Evolutionary conservation across 441 rosid genomes (phyloP), one percentile per base, ranked within the genome.

Genomic region (Aquilaria agallochum): DNA sequence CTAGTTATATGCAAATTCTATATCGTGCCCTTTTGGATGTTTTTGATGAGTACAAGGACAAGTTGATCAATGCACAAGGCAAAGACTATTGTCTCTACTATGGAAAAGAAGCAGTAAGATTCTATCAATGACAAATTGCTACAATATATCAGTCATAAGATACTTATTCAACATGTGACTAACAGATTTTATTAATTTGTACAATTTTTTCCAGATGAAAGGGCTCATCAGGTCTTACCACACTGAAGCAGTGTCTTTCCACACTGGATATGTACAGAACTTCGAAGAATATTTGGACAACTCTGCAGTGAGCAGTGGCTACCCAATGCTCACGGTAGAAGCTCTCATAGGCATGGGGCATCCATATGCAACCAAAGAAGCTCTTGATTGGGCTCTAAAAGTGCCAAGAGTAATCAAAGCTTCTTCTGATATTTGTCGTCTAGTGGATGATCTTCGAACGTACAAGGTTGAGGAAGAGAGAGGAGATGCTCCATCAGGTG

Each of bases 391-490:
- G 81, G 56, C 68, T 4, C 33, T 30, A 20, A 62, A 31, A 5
- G 40, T 50, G 3, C 80, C 83, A 13, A 64, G 30, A 11, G 45
- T 75, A 5, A 4, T 58, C 1, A 12, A 8, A 12, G 62, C 73
- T 11, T 47, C 51, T 6, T 9, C 57, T 0, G 50, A 27, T 9
- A 5, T 60, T 34, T 20, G 8, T 9, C 55, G 78, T 30, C 47
- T 70, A 9, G 52, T 63, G 50, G 65, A 75, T 52, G 76, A 80
- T 58, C 58, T 71, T 0, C 53, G 3, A 2, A 31, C 79, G 0
- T 73, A 77, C 34, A 58, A 80, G 71, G 80, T 62, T 15, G 84
- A 77, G 49, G 77, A 70, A 62, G 45, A 67, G 58, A 69, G 74
- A 47, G 72, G 56, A 1, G 72, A 72, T 31, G 74, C 62, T 0